phyloP scores from a whole-genome alignment of 768 basidiomycete genomes.

The Tricholoma saponaceum region DNA sequence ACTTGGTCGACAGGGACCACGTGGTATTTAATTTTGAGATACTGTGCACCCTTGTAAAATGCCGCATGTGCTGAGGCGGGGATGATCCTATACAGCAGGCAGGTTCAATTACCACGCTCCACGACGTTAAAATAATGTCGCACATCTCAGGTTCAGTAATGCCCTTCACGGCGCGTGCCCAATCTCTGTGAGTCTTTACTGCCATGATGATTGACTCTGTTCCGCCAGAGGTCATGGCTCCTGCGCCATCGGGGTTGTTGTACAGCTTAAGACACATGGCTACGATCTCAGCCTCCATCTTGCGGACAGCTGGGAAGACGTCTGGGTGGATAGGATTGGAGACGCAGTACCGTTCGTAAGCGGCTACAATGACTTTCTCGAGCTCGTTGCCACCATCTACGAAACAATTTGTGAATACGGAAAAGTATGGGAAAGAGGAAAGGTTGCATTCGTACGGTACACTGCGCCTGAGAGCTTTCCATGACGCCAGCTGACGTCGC shows the following conservation, averaged over 20 bases:
- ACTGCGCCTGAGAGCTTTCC: slow-evolving; percentile 85
- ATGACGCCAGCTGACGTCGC: slow-evolving; percentile 50
- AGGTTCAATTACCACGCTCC: background rate
- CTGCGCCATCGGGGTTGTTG: slow-evolving; percentile 81
- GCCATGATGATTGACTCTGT: slow-evolving; percentile 97
- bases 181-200: slow-evolving; percentile 90
- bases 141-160: slow-evolving; percentile 93
- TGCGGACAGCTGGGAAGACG: slow-evolving; percentile 86
- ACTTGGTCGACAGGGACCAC: slow-evolving; percentile 73
- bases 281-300: slow-evolving; percentile 97
- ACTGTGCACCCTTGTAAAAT: slow-evolving; percentile 89
- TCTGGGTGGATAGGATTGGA: slow-evolving; percentile 93
- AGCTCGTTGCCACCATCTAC: slow-evolving; percentile 82
- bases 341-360: slow-evolving; percentile 77
- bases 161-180: slow-evolving; percentile 81
- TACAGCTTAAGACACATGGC: slow-evolving; percentile 84
- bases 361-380: slow-evolving; percentile 71
- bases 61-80: slow-evolving; percentile 88
- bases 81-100: slow-evolving; percentile 53
- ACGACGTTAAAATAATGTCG: slow-evolving; percentile 17
- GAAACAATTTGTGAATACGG: background rate
- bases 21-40: slow-evolving; percentile 88
- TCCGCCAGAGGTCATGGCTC: slow-evolving; percentile 91
- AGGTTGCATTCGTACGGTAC: slow-evolving; percentile 73
- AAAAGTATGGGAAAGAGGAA: background rate